Percentiles rank a stretch among this genome's conserved stretches.
phyloP scores from a whole-genome alignment of 805 yeast genomes.

The Lachancea meyersii region DNA sequence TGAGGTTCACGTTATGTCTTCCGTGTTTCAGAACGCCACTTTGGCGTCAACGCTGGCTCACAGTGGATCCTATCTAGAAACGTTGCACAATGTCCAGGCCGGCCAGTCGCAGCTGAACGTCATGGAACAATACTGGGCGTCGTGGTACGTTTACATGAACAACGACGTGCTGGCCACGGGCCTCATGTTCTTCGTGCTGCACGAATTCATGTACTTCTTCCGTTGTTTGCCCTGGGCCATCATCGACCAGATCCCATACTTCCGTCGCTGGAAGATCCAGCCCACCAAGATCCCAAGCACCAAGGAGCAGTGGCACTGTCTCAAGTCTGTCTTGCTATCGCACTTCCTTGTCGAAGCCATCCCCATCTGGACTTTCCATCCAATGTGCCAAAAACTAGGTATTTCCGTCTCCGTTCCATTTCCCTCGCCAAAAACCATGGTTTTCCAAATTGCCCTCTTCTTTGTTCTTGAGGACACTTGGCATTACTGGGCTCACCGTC shows the following conservation, averaged over 20 bases:
- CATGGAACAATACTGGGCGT: slow-evolving; percentile 77
- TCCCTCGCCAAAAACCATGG: slow-evolving; percentile 58
- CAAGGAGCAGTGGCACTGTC: slow-evolving; percentile 88
- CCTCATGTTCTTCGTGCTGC: slow-evolving; percentile 68
- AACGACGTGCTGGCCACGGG: slow-evolving; percentile 94
- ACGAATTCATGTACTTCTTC: slow-evolving; percentile 86
- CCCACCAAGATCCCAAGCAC: slow-evolving; percentile 73
- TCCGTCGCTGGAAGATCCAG: slow-evolving; percentile 84
- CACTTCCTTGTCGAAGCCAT: slow-evolving; percentile 92
- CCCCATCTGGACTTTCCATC: slow-evolving; percentile 97
- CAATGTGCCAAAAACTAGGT: slow-evolving; percentile 76
- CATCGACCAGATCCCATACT: slow-evolving; percentile 78
- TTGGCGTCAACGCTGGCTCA: slow-evolving; percentile 22
- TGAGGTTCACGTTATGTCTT: too few species aligned
- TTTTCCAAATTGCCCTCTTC: slow-evolving; percentile 64
- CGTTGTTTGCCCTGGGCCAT: slow-evolving; percentile 90
- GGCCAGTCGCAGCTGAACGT: slow-evolving; percentile 42
- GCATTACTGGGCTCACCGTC: slow-evolving; percentile 96
- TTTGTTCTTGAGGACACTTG: slow-evolving; percentile 87
- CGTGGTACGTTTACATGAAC: slow-evolving; percentile 76
- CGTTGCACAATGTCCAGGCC: slow-evolving; percentile 33
- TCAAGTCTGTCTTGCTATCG: slow-evolving; percentile 73
- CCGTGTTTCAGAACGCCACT: slow-evolving; percentile 32
- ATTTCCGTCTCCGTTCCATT: slow-evolving; percentile 78
- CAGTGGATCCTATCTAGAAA: slow-evolving; percentile 30